A percentile compares a stretch with the other conserved stretches of the same genome.
Conservation (phyloP, 805 yeast species). For the Metschnikowia lunata region DNA sequence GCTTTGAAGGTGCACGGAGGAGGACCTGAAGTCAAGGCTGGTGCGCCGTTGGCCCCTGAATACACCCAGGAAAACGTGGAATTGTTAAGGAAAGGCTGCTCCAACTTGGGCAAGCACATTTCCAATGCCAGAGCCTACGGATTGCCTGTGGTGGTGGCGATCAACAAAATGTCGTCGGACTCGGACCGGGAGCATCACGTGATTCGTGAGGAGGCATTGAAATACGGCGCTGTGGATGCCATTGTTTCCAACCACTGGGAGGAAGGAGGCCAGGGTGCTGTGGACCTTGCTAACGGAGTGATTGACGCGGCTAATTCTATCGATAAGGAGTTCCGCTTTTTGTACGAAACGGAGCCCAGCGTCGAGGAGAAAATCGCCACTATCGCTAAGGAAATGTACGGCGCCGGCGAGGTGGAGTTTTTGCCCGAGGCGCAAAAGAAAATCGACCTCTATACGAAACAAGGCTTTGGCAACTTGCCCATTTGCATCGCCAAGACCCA, state of each 20-base stretch:
- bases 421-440: constrained; percentile 66
- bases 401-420: constrained; percentile 68
- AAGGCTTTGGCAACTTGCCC: constrained; percentile 75
- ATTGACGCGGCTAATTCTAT: constrained; percentile 53
- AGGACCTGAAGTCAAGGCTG: constrained; percentile 84
- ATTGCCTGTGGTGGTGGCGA: constrained; percentile 77
- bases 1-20: constrained; percentile 87
- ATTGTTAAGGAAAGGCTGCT: constrained; percentile 63
- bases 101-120: constrained; percentile 75
- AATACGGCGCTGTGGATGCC: constrained; percentile 78
- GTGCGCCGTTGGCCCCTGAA: constrained; percentile 70
- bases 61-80: constrained; percentile 70
- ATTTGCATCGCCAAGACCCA: constrained; percentile 85
- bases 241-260: constrained; percentile 84
- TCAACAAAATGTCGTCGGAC: constrained; percentile 74
- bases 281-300: constrained; percentile 67
- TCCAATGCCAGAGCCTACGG: constrained; percentile 68
- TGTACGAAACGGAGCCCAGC: constrained; percentile 49
- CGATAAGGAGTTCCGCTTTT: constrained; percentile 44
- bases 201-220: constrained; percentile 60
- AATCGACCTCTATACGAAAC: constrained; percentile 61
- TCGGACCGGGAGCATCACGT: constrained; percentile 63
- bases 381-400: constrained; percentile 74
- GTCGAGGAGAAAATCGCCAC: constrained; percentile 64
- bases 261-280: constrained; percentile 79